Percentiles rank a stretch among this genome's conserved stretches.
phyloP scores from a whole-genome alignment of 1,139 yeast genomes.

The Hanseniaspora uvarum region DNA sequence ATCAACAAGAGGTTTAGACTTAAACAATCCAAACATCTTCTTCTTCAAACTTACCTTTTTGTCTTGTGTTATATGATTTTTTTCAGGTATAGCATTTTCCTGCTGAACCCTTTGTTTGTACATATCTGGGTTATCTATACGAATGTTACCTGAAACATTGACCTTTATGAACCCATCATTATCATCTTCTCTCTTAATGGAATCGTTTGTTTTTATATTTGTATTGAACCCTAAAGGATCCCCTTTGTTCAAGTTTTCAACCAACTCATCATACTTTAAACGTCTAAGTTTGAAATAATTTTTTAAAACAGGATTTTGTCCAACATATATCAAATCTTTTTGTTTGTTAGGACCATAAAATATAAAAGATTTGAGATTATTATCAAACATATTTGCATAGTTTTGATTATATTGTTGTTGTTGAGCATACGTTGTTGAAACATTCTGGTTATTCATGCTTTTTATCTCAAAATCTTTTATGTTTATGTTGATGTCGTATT shows the following conservation, averaged over 20 bases:
- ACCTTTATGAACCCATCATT: conserved; percentile 13
- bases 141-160: conserved; percentile 5
- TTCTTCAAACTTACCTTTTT: conserved; percentile 4
- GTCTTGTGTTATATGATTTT: background rate
- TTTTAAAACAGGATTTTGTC: conserved; percentile 14
- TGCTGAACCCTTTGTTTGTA: background rate
- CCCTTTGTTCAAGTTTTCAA: background rate
- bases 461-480: conserved; percentile 7
- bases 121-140: conserved; percentile 12
- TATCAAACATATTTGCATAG: background rate
- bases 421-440: conserved; percentile 1
- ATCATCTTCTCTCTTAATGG: background rate
- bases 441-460: background rate
- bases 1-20: background rate
- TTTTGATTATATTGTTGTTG: conserved; percentile 11
- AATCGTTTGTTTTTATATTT: background rate
- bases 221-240: background rate
- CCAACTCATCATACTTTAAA: conserved; percentile 6
- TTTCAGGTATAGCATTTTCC: background rate
- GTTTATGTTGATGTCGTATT: conserved; percentile 5
- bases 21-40: conserved; percentile 10
- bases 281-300: conserved; percentile 12
- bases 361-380: background rate
- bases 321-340: conserved; percentile 1
- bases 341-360: conserved; percentile 5